A percentile compares a stretch with the other conserved stretches of the same genome.
Conservation (phyloP, 768 basidiomycete species). For the Hygrocybe punicea region DNA sequence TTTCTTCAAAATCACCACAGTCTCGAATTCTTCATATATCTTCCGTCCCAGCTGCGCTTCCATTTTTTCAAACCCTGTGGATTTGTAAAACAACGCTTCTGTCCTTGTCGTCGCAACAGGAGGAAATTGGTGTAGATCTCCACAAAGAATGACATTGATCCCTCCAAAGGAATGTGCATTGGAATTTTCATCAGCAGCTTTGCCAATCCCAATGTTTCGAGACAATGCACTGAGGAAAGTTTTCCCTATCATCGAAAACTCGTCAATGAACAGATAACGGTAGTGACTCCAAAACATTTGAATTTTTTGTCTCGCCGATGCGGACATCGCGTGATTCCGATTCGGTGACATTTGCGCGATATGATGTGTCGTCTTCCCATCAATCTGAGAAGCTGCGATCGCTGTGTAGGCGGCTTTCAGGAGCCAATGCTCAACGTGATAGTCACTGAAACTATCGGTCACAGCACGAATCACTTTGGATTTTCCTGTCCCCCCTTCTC, state of each 20-base stretch:
- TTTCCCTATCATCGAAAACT: no score
- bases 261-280: conserved; percentile 5
- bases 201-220: neutral
- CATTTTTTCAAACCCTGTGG: no score
- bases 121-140: no score
- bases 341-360: neutral
- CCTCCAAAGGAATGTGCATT: conserved; percentile 31
- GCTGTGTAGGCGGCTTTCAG: conserved; percentile 28
- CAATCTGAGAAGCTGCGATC: conserved; percentile 9
- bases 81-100: no score
- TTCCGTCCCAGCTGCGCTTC: no score
- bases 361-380: neutral
- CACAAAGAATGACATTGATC: conserved; percentile 40
- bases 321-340: neutral
- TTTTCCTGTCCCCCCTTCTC: no score
- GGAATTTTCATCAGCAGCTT: neutral
- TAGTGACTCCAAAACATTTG: neutral
- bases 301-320: neutral
- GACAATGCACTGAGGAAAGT: neutral
- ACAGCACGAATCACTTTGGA: conserved; percentile 40
- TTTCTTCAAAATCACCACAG: no score
- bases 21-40: no score
- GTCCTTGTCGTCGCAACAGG: no score
- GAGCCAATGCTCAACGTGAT: conserved; percentile 24
- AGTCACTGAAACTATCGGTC: conserved; percentile 36